Base-by-base conservation (phyloP, 345 rosid genomes). In the Sisymbrium altissimum region DNA sequence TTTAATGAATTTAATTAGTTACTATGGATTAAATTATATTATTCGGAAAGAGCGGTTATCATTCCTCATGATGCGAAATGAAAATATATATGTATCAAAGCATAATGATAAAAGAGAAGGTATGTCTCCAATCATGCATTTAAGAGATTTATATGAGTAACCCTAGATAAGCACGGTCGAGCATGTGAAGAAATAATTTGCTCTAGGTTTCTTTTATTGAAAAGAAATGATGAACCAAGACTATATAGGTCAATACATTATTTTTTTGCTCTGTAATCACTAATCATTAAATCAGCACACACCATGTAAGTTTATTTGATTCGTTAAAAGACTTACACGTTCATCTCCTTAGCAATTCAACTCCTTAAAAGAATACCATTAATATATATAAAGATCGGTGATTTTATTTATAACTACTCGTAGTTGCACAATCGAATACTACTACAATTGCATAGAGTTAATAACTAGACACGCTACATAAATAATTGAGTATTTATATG, bases 151-250 rank as follows among this genome's bases (percentile, higher is more conserved):
- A 21, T 30, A 67, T 65, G 68, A 58, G 46, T 75, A 68, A 74
- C 67, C 46, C 73, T 74, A 67, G 25, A 61, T 75, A 68, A 43
- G 56, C 74, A 52, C 64, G 40, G 57, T 75, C 19, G 49, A 68
- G 64, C 79, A 75, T 68, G 79, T 75, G 79, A 68, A 32, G 64
- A 38, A 61, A 75, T 75, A 21, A 68, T 75, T 68, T 68, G 64
- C n/a, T 33, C 57, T 68, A 62, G 23, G 69, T 43, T 68, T 52
- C 69, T 75, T 75, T 68, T 53, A 12, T 41, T 30, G 41, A 53
- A 62, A 68, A 19, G 56, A 33, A 53, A 75, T 68, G 65, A 75
- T 75, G 64, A 75, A 68, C 64, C 43, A 53, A 11, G 13, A 66
- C 41, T 27, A 57, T 57, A 67, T 39, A 59, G 45, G 38, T 32